Evolutionary conservation across 2,329 filamentous ascomycete genomes (phyloP), one percentile per base, ranked within the genome.

Genomic region (Trichoderma sp.): DNA sequence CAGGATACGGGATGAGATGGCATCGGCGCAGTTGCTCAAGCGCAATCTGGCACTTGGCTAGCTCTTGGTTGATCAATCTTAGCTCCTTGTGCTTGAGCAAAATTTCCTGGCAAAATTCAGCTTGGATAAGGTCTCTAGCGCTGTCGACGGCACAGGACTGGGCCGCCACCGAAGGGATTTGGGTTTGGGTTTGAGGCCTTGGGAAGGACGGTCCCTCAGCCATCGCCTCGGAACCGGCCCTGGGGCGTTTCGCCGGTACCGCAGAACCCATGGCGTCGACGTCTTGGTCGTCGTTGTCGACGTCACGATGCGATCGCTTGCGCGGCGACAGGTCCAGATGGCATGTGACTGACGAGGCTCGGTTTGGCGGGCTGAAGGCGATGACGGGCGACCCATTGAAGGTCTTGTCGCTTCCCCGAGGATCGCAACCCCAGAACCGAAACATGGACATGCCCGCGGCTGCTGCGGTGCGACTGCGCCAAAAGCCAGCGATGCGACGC

Each of bases 81-180:
- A 98, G 82, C 82, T 99, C 95, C 75, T 95, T 89, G 80, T 99
- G 95, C 84, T 97, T 98, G 77, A 96, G 82, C 71, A 98, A 82
- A 64, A 98, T 94, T 81, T 97, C 94, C 72, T 95, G 87, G 75
- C 93, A 92, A 78, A 98, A 90, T 79, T 97, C 92, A 70, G 93
- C 89, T 76, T 93, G 90, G 76, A 98, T 91, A 39, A 86, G 86
- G 73, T 94, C 89, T 76, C 88, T 88, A 70, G 90, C 85, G 68
- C 81, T 82, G 42, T 89, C 81, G 73, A 86, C 70, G 71, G 80
- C 75, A 70, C 53, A 22, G 7, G 63, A 25, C 12, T 52, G 17
- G 35, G 32, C 48, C 12, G 52, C 52, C 52, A 19, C 34, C 60
- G 60, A 42, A 6, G 34, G 69, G 73, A 54, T 73, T 71, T 60